Conservation (phyloP, 2,329 filamentous ascomycete species). For the Botrytis tulipae region DNA sequence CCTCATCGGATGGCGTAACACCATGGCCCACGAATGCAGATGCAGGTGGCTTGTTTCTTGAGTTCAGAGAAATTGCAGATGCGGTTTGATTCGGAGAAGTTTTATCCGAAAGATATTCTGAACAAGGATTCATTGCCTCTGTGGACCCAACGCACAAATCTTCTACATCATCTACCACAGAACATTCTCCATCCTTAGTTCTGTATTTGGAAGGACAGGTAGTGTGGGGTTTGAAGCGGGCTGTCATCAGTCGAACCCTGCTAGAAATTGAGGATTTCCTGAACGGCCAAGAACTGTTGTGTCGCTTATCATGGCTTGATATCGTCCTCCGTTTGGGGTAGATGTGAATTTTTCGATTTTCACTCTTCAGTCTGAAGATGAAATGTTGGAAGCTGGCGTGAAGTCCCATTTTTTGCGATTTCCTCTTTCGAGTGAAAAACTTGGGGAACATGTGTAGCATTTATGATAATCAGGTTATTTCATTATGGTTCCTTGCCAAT, state of each 20-base stretch:
- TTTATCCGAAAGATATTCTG: neutral
- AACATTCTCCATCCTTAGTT: neutral
- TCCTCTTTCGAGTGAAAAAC: neutral
- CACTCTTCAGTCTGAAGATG: neutral
- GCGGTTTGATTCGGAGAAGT: too few species aligned
- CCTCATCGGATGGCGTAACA: neutral
- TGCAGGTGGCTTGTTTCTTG: neutral
- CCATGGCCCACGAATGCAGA: neutral
- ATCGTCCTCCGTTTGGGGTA: neutral
- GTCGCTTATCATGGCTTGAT: neutral
- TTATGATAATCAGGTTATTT: neutral
- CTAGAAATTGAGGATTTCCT: neutral
- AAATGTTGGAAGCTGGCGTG: neutral
- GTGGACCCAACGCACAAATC: too few species aligned
- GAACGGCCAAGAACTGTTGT: neutral
- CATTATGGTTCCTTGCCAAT: neutral
- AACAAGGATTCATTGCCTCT: neutral
- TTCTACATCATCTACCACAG: neutral
- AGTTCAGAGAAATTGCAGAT: neutral
- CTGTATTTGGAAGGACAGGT: neutral
- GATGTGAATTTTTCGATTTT: neutral
- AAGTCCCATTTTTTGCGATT: neutral
- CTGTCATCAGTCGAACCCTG: neutral
- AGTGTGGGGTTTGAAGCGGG: neutral
- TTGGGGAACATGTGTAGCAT: too few species aligned